Percentiles rank a stretch among this genome's conserved stretches.
Conservation (phyloP, 192 early-diverging fungal species). For the Backusella morwellensis region DNA sequence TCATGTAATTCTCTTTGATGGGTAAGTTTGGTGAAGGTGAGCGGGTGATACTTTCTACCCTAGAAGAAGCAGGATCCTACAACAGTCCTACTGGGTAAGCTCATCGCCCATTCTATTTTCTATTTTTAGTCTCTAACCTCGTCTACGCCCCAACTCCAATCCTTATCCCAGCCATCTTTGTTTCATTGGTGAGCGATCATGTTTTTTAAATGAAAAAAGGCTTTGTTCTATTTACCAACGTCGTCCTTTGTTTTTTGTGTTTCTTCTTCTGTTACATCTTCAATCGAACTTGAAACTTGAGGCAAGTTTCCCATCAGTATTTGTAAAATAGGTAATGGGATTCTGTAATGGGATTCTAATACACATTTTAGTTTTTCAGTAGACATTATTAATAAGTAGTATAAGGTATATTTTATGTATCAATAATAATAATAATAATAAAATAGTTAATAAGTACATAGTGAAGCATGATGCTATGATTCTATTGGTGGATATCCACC, state of each 20-base stretch:
- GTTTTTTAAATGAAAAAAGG: background rate
- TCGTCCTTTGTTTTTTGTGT: slow-evolving; percentile 13
- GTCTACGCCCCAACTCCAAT: slow-evolving; percentile 33
- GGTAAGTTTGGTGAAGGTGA: slow-evolving; percentile 11
- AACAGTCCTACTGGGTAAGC: background rate
- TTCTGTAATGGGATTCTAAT: slow-evolving; percentile 27
- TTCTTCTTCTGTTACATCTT: slow-evolving; percentile 26
- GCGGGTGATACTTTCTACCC: slow-evolving; percentile 6
- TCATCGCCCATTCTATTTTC: background rate
- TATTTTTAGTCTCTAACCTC: slow-evolving; percentile 1
- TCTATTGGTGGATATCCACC: background rate
- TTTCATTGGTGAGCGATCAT: background rate
- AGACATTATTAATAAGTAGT: background rate
- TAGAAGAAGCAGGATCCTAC: background rate
- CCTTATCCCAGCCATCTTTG: slow-evolving; percentile 36
- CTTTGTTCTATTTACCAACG: background rate
- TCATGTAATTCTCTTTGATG: slow-evolving; percentile 31
- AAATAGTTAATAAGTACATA: too few relatives aligned
- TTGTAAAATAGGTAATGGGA: slow-evolving; percentile 35
- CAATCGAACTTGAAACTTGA: slow-evolving; percentile 21
- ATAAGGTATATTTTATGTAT: background rate
- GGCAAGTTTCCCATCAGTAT: slow-evolving; percentile 36
- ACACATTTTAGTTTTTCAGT: slow-evolving; percentile 22
- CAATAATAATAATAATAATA: too few relatives aligned
- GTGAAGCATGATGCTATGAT: background rate